phyloP scores from a whole-genome alignment of 768 basidiomycete species.

The Suillus weaverae region DNA sequence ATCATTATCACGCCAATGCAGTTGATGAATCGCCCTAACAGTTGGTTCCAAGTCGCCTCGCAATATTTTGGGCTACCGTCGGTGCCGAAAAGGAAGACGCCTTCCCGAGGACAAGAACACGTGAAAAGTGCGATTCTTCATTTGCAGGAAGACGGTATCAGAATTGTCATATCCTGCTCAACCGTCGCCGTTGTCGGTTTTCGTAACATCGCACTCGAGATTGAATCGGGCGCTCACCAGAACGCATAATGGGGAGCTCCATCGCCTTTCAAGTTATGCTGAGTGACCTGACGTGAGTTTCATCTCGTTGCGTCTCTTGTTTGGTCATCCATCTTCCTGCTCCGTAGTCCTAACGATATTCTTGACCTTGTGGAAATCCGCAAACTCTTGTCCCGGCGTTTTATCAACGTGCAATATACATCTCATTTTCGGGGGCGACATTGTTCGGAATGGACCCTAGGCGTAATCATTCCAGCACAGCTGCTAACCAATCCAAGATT shows the following conservation, averaged over 20 bases:
- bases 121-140: constrained; percentile 8
- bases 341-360: neutral
- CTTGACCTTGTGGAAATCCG: constrained; percentile 4
- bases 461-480: constrained; percentile 4
- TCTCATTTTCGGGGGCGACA: neutral
- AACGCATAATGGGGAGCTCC: neutral
- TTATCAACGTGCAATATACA: constrained; percentile 3
- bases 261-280: neutral
- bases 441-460: neutral
- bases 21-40: neutral
- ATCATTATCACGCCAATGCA: neutral
- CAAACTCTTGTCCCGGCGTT: constrained; percentile 6
- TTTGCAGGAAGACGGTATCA: neutral
- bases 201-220: neutral
- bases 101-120: constrained; percentile 11
- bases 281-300: neutral
- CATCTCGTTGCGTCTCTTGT: neutral
- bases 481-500: constrained; percentile 1
- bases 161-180: neutral
- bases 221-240: neutral
- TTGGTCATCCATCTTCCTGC: constrained; percentile 3
- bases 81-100: constrained; percentile 11
- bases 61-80: neutral
- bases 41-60: neutral
- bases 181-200: neutral